Percentiles rank a stretch among this genome's conserved stretches.
These are phyloP conservation scores for Trichoderma gracile DNA, from an alignment of 2,329 filamentous ascomycete species.

Conservation along the genomic window DNA sequence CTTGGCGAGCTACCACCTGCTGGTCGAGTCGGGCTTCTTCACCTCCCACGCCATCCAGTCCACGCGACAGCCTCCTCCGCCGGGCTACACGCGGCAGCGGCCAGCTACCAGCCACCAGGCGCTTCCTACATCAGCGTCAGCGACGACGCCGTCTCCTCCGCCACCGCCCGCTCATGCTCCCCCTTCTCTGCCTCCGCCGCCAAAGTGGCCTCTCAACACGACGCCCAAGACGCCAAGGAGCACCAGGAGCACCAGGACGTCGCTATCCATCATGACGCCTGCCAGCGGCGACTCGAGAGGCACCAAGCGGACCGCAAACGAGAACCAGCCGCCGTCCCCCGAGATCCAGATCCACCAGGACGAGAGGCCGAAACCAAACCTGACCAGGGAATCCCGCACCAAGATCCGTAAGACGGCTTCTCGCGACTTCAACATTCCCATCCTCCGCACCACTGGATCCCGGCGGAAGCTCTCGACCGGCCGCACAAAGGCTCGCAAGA, in stretches of 20 bases:
- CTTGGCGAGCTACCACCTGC: slow-evolving; percentile 56
- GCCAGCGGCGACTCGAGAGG: slow-evolving; percentile 45
- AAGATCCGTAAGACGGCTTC: slow-evolving; percentile 56
- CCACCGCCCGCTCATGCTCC: slow-evolving; percentile 27
- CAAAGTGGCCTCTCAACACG: slow-evolving; percentile 35
- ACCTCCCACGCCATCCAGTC: slow-evolving; percentile 59
- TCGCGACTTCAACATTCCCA: slow-evolving; percentile 43
- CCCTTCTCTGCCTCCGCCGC: slow-evolving; percentile 27
- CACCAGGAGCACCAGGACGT: slow-evolving; percentile 18
- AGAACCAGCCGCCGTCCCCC: neutral
- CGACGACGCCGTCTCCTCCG: neutral
- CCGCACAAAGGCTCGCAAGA: slow-evolving; percentile 28
- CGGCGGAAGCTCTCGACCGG: slow-evolving; percentile 32
- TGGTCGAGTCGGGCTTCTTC: slow-evolving; percentile 61
- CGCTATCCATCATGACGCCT: slow-evolving; percentile 37
- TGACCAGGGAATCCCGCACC: slow-evolving; percentile 12
- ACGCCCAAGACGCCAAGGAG: slow-evolving; percentile 30
- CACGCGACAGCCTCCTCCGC: slow-evolving; percentile 47
- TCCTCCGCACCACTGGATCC: slow-evolving; percentile 37
- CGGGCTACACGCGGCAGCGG: slow-evolving; percentile 3
- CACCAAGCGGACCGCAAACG: slow-evolving; percentile 49
- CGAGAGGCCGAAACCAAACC: slow-evolving; percentile 24
- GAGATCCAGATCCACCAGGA: slow-evolving; percentile 23
- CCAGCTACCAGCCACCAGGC: slow-evolving; percentile 24
- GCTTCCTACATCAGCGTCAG: slow-evolving; percentile 26